Evolutionary conservation across 805 yeast species (phyloP), one percentile per base, ranked within the genome.

Genomic region (Lipomyces yamadae): DNA sequence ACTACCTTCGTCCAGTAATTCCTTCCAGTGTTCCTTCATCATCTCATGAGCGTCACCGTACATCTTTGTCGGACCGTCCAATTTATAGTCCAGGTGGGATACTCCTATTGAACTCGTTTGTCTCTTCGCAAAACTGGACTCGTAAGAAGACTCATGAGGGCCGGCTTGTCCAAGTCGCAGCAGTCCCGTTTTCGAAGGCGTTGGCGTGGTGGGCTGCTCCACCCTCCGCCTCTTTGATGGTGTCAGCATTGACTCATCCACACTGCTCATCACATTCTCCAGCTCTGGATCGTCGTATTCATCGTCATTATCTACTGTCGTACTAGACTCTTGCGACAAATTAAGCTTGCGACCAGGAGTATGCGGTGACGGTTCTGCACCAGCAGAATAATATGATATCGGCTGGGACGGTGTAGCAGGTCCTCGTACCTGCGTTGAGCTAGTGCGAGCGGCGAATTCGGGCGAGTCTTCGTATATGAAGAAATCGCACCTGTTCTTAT

Each of bases 281-380:
- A 55, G 7, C 33, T 55, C 58, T 32, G 45, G 35, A 32, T 55
- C 58, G 2, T 24, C 32, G 15, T 32, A 55, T 10, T 55, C 58
- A 29, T 32, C 58, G 18, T 32, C 48, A 11, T 42, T 42, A n/a
- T 42, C 48, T 42, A 42, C 48, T 8, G 48, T 42, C 18, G 4
- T 4, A 15, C 18, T 42, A n/a, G 48, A 42, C 18, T 15, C 18
- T 18, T n/a, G 45, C 30, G 58, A 18, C 2, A 6, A 10, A 55
- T 24, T n/a, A n/a, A 32, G n/a, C 56, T 53, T 6, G 18, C n/a
- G 18, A 42, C 18, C 8, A 7, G 48, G 48, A 10, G 48, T 42
- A 7, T 42, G 48, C 18, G 48, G 48, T n/a, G 48, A 42, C 1
- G 18, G 7, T 11, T 42, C 18, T 15, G 48, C 6, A 11, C 24